Evolutionary conservation across 805 yeast genomes (phyloP).

Genomic region (Barnettozyma californica): DNA sequence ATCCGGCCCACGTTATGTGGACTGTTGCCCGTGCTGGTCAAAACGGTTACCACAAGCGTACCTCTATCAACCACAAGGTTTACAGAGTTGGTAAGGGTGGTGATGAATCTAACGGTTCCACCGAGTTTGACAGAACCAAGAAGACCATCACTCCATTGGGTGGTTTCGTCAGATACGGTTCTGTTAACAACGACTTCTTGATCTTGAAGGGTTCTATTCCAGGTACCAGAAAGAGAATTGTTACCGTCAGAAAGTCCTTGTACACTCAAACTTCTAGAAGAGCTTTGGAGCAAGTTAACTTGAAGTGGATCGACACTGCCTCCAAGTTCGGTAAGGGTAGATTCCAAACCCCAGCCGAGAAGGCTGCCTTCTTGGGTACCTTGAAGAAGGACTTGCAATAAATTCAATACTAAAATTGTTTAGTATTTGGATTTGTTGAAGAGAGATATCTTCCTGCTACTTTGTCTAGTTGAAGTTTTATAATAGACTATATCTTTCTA

Average conservation of each 20-base stretch:
- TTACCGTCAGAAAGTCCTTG: conserved; percentile 97
- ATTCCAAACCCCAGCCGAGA: conserved; percentile 99
- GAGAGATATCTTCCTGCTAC: not conserved
- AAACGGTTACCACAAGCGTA: conserved; percentile 99
- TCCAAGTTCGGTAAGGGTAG: conserved; percentile 99
- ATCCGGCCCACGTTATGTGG: conserved; percentile 99
- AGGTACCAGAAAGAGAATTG: conserved; percentile 99
- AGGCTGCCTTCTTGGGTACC: conserved; percentile 99
- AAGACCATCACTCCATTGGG: conserved; percentile 99
- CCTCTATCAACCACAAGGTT: conserved; percentile 99
- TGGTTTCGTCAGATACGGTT: conserved; percentile 99
- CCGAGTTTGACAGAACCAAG: conserved; percentile 98
- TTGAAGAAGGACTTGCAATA: conserved; percentile 89
- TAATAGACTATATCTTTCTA: not conserved
- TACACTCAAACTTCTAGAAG: conserved; percentile 97
- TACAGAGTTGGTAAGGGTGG: conserved; percentile 98
- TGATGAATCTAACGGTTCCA: conserved; percentile 92
- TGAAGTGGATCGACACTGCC: conserved; percentile 99
- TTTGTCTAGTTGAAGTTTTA: conserved; percentile 3
- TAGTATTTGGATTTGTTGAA: not conserved
- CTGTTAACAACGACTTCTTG: conserved; percentile 94
- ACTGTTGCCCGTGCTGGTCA: conserved; percentile 99
- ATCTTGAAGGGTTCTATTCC: conserved; percentile 98
- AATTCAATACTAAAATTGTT: conserved; percentile 15
- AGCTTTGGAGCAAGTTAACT: conserved; percentile 92